Base-by-base conservation (phyloP, 495 filamentous ascomycete species). In the Xylaria scruposa region DNA sequence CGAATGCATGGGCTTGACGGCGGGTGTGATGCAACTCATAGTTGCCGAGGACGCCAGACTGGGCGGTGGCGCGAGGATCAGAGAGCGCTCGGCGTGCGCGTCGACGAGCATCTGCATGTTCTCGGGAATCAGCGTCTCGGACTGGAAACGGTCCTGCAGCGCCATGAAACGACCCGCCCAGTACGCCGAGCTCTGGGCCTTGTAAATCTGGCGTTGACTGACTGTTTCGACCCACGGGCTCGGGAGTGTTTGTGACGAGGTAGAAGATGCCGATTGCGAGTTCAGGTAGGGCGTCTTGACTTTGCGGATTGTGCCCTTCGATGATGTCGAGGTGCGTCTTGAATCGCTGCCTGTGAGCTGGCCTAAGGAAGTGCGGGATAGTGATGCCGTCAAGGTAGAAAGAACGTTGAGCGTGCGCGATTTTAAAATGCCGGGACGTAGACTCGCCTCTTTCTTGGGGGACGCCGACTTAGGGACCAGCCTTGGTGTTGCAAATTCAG, bases 121-220 rank as follows among this genome's bases (percentile, higher is more conserved):
- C 31, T 66, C 60, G 0, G 70, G 69, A 8, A 38, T 36, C 1
- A 87, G 80, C 15, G 83, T 77, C 68, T 88, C 84, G 75, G 78
- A 84, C 51, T 83, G 83, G 73, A 87, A 84, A 0, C 79, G 79
- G 77, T 90, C 88, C 40, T 83, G 82, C n/a, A 90, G 77, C 1
- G 86, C 79, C 33, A 82, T 74, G 73, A 89, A 87, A 9, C 89
- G 87, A 17, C 89, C 89, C 0, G 84, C 75, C 89, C 89, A 90
- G 76, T 87, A 90, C 9, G 73, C 31, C 0, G 78, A 71, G 1
- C 77, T 61, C 76, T 81, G 80, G 3, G 81, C 81, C 0, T 67
- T 75, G 19, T 74, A 64, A 6, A 84, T 68, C 4, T 73, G 60
- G 4, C 72, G 73, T 4, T 72, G 72, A 56, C 80, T 70, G 49